Evolutionary conservation across 192 early-diverging fungal species (phyloP), one percentile per base, ranked within the genome.

Genomic region (Coemansia sp.): DNA sequence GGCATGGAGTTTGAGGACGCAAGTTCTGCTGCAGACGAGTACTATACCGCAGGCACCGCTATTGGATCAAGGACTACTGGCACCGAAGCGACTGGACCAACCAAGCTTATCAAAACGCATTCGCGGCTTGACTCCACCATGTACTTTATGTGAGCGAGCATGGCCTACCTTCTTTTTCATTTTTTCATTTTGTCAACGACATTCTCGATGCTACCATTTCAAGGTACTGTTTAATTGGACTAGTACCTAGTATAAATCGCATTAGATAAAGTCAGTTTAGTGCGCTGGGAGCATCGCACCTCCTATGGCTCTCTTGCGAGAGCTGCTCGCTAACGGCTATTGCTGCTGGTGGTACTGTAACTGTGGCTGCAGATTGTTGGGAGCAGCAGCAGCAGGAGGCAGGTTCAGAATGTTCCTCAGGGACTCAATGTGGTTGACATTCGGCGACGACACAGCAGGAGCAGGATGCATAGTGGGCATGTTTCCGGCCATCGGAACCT

Each of bases 1-100:
- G 77, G 72, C 45, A 46, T 41, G 7, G 62, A 56, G 22, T 80
- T 80, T 50, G 77, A 80, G 38, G 77, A 74, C 19, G 72, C 76
- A 0, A 69, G 53, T 40, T 70, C 77, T n/a, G 45, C 61, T 20
- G 42, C 61, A 22, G 49, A 59, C 46, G 76, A 70, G 6, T 73
- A 73, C 67, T 79, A 79, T 36, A 68, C 71, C 36, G 68, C 64
- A 5, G 64, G 69, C 41, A 63, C 67, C 0, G 43, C 53, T 15
- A 17, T 57, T 15, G 55, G 33, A 35, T 36, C 55, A 32, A 32
- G 33, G 55, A 19, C 53, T 5, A 29, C 29, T 29, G 23, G 46
- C 19, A 66, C 64, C 55, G 64, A 73, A 17, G 63, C 65, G 1
- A 14, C 35, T 9, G 33, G 46, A 2, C 35, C 46, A 17, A 73